These are phyloP conservation scores for Euryodendron excelsum DNA, from an alignment of 148 eudicot genomes.

Conservation along the genomic window DNA sequence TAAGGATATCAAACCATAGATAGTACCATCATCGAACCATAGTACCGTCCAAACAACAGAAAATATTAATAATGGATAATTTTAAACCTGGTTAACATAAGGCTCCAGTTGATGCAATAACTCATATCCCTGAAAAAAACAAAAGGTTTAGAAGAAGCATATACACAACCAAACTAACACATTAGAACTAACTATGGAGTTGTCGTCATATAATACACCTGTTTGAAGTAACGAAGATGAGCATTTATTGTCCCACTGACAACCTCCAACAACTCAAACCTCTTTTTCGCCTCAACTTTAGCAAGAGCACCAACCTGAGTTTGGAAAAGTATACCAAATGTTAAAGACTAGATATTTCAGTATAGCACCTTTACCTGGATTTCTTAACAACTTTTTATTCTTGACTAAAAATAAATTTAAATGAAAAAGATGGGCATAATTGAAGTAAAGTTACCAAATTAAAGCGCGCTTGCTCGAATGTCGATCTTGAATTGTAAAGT, in stretches of 20 bases:
- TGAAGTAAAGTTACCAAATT: slow-evolving; percentile 50
- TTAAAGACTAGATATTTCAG: slow-evolving; percentile 10
- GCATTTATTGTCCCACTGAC: slow-evolving; percentile 83
- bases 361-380: slow-evolving; percentile 10
- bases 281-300: slow-evolving; percentile 79
- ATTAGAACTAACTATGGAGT: not conserved
- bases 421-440: not conserved
- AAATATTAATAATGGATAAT: slow-evolving; percentile 3
- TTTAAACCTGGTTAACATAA: slow-evolving; percentile 71
- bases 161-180: slow-evolving; percentile 9
- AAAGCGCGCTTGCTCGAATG: slow-evolving; percentile 85
- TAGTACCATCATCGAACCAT: too few relatives aligned
- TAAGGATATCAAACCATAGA: not conserved
- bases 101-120: slow-evolving; percentile 88
- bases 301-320: slow-evolving; percentile 73
- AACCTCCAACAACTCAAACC: slow-evolving; percentile 86
- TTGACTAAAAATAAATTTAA: not conserved
- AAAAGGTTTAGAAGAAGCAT: slow-evolving; percentile 15
- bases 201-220: slow-evolving; percentile 36
- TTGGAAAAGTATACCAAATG: slow-evolving; percentile 6
- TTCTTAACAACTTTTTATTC: not conserved
- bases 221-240: slow-evolving; percentile 86
- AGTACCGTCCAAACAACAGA: slow-evolving; percentile 9
- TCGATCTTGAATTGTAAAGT: slow-evolving; percentile 73
- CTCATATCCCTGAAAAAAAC: slow-evolving; percentile 75